phyloP scores from a whole-genome alignment of 2,329 filamentous ascomycete genomes.

The Cylindrodendrum hubeiense region DNA sequence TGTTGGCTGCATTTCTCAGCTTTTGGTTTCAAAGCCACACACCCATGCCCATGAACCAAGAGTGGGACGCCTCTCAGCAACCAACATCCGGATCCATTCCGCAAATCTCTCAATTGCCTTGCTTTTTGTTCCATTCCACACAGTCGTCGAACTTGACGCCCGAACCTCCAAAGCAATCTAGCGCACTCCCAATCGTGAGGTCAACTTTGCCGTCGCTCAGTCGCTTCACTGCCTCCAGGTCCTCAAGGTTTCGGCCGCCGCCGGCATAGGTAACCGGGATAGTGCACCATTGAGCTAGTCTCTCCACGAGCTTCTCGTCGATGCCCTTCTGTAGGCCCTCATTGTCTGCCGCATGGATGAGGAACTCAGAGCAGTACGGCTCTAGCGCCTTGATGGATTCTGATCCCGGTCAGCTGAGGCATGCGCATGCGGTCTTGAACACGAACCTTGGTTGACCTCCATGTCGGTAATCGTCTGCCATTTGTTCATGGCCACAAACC shows the following conservation, averaged over 20 bases:
- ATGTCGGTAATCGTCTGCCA: conserved; percentile 99
- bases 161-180: conserved; percentile 94
- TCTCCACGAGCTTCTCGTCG: conserved; percentile 84
- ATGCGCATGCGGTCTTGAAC: background rate
- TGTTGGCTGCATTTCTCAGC: conserved; percentile 22
- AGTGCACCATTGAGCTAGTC: conserved; percentile 85
- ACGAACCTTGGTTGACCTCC: conserved; percentile 86
- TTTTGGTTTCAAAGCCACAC: conserved; percentile 8
- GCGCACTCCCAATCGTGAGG: conserved; percentile 93
- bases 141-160: conserved; percentile 92
- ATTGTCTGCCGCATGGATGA: conserved; percentile 97
- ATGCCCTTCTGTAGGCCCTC: conserved; percentile 94
- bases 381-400: conserved; percentile 85
- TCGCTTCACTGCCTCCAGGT: conserved; percentile 83
- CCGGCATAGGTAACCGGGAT: conserved; percentile 98
- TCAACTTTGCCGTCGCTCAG: conserved; percentile 88
- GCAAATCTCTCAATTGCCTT: conserved; percentile 42
- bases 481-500: conserved; percentile 99
- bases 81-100: conserved; percentile 7
- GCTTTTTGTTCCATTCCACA: conserved; percentile 82
- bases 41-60: conserved; percentile 15
- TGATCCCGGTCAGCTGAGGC: conserved; percentile 51
- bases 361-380: conserved; percentile 94
- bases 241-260: conserved; percentile 84
- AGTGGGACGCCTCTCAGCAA: conserved; percentile 12